Percentiles rank a stretch among this genome's conserved stretches.
phyloP scores from a whole-genome alignment of 768 basidiomycete species.

The Amanita subjunquillea region DNA sequence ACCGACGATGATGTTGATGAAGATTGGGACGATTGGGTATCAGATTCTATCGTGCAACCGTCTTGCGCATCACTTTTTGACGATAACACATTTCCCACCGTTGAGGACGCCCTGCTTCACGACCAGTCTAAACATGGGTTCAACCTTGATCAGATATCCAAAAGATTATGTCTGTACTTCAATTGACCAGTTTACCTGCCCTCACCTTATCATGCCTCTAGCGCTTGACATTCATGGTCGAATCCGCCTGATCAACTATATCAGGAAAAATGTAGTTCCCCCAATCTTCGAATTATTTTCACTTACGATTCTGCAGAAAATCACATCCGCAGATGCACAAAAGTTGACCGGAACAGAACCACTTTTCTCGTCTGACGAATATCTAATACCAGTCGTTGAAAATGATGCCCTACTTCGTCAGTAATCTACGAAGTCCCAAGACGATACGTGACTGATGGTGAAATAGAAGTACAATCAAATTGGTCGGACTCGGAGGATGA shows the following conservation, averaged over 20 bases:
- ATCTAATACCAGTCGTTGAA: conserved; percentile 72
- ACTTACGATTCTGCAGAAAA: conserved; percentile 32
- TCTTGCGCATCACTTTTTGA: conserved; percentile 72
- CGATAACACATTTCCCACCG: conserved; percentile 46
- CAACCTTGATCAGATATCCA: conserved; percentile 42
- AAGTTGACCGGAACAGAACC: conserved; percentile 45
- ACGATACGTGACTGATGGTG: background rate
- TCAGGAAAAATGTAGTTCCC: conserved; percentile 56
- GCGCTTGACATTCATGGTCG: conserved; percentile 72
- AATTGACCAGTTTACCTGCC: background rate
- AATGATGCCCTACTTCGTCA: conserved; percentile 87
- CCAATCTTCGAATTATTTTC: background rate
- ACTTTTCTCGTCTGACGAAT: conserved; percentile 66
- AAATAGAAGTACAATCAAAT: background rate
- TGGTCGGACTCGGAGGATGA: conserved; percentile 56
- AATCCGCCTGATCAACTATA: conserved; percentile 80
- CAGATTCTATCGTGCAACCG: conserved; percentile 45
- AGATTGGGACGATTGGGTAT: conserved; percentile 74
- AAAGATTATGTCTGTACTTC: conserved; percentile 42
- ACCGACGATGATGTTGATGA: conserved; percentile 39
- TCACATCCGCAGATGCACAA: conserved; percentile 31
- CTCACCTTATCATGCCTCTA: conserved; percentile 14
- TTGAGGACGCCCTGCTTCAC: conserved; percentile 46
- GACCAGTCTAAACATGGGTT: conserved; percentile 56
- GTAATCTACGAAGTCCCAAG: conserved; percentile 15